phyloP scores from a whole-genome alignment of 2,329 filamentous ascomycete genomes.

The Sarocladium oryzae region DNA sequence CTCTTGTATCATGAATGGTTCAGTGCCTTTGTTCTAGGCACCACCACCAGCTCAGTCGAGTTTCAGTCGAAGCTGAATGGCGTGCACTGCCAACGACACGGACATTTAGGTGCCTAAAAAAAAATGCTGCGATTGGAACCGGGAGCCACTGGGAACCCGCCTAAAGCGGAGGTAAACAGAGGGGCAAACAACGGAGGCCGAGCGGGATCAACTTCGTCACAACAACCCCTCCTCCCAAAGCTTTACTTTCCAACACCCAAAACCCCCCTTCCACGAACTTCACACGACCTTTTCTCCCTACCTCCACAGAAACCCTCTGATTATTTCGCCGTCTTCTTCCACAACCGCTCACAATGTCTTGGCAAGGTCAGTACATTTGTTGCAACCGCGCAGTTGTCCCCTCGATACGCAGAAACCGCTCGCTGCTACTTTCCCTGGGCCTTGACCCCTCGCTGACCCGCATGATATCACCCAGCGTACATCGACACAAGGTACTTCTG shows the following conservation, averaged over 20 bases:
- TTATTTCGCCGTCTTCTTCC: background rate
- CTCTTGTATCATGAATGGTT: too few relatives aligned
- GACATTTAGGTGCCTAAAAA: constrained; percentile 15
- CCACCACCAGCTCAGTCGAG: too few relatives aligned
- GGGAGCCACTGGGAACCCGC: background rate
- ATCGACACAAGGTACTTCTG: constrained; percentile 42
- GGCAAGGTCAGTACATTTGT: constrained; percentile 13
- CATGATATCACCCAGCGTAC: constrained; percentile 33
- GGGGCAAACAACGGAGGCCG: background rate
- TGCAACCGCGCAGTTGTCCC: background rate
- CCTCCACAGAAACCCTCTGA: background rate
- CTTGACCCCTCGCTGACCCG: constrained; percentile 1
- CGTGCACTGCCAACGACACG: background rate
- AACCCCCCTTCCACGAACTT: background rate
- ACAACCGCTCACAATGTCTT: constrained; percentile 12
- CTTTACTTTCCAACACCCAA: constrained; percentile 6
- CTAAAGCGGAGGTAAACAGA: background rate
- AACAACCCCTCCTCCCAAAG: constrained; percentile 11
- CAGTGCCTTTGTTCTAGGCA: too few relatives aligned
- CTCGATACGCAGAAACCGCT: background rate
- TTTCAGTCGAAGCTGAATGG: too few relatives aligned
- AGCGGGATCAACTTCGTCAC: constrained; percentile 13
- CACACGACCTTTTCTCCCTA: background rate
- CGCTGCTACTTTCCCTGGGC: background rate
- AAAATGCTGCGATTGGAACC: constrained; percentile 12